These are phyloP conservation scores for Annulohypoxylon stygium DNA, from an alignment of 495 filamentous ascomycete genomes.

Conservation along the genomic window DNA sequence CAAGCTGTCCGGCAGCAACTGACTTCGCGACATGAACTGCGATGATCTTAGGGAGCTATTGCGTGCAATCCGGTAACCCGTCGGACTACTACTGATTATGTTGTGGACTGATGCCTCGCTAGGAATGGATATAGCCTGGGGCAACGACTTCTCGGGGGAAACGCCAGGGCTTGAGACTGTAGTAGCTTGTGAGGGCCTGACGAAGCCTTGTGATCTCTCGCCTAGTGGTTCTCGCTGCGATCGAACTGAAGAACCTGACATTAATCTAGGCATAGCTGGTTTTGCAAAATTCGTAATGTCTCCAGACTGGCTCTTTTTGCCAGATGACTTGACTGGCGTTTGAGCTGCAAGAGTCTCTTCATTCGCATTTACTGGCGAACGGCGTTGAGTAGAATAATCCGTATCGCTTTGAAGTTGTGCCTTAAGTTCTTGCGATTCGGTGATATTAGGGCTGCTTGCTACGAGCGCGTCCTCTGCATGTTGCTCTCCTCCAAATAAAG, in stretches of 20 bases:
- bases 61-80: conserved; percentile 29
- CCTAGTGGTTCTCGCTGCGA: conserved; percentile 26
- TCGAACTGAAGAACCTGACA: conserved; percentile 19
- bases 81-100: conserved; percentile 41
- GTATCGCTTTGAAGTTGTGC: conserved; percentile 62
- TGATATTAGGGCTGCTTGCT: conserved; percentile 31
- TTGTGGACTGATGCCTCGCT: conserved; percentile 20
- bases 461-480: conserved; percentile 10
- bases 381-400: conserved; percentile 57
- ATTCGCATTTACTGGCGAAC: conserved; percentile 34
- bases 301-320: conserved; percentile 12
- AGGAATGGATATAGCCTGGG: conserved; percentile 30
- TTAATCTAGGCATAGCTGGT: conserved; percentile 31
- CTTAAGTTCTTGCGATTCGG: conserved; percentile 61
- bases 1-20: conserved; percentile 68
- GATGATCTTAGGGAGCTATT: conserved; percentile 54
- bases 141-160: conserved; percentile 51
- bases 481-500: conserved; percentile 52
- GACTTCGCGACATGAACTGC: conserved; percentile 60
- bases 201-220: conserved; percentile 21
- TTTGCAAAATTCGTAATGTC: conserved; percentile 24
- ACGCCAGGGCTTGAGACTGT: conserved; percentile 56
- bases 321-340: conserved; percentile 27
- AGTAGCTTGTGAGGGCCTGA: conserved; percentile 61
- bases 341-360: conserved; percentile 56